These are phyloP conservation scores for Huiozyma naganishii DNA, from an alignment of 805 yeast genomes.

Conservation along the genomic window DNA sequence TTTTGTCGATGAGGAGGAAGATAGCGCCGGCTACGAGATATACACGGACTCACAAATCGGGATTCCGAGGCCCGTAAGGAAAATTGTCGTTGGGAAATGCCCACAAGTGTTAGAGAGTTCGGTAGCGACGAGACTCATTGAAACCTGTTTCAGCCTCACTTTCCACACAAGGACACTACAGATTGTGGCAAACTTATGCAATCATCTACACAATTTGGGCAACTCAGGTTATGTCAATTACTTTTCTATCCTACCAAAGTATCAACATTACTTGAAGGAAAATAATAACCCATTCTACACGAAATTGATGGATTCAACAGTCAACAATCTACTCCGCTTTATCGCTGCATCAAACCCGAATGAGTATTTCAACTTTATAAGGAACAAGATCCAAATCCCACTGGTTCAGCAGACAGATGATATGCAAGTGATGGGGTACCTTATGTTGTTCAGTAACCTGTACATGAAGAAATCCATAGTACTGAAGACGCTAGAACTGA, in stretches of 20 bases:
- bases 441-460: conserved; percentile 37
- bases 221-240: conserved; percentile 2
- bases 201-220: conserved; percentile 4
- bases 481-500: conserved; percentile 30
- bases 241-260: conserved; percentile 10
- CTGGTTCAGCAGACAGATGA: not conserved
- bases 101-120: conserved; percentile 12
- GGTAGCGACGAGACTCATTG: conserved; percentile 22
- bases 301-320: conserved; percentile 11
- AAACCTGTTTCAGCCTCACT: conserved; percentile 23
- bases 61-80: not conserved
- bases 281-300: conserved; percentile 7
- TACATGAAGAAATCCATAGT: conserved; percentile 32
- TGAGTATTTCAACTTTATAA: conserved; percentile 30
- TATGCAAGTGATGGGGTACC: conserved; percentile 13
- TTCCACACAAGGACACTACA: conserved; percentile 25
- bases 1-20: conserved; percentile 11
- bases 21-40: not conserved
- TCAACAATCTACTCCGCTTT: conserved; percentile 31
- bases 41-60: not conserved
- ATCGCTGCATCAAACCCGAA: conserved; percentile 41
- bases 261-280: conserved; percentile 10
- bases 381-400: conserved; percentile 6
- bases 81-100: not conserved
- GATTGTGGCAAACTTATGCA: conserved; percentile 25